phyloP scores from a whole-genome alignment of 2,329 filamentous ascomycete species.

The Beauveria scarabaeidicola region DNA sequence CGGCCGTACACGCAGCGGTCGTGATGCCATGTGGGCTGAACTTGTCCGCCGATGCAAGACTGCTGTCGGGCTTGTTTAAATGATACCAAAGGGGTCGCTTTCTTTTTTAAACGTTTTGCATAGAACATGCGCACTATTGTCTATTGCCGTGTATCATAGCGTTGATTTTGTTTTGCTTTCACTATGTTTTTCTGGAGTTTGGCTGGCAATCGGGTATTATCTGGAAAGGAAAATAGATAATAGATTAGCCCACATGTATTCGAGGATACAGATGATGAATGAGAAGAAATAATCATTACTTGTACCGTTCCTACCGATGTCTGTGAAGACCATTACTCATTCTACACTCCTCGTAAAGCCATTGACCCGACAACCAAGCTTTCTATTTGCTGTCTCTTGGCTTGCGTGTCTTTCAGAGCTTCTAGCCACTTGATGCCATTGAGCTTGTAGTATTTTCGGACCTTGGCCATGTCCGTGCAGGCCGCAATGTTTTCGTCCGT shows the following conservation, averaged over 20 bases:
- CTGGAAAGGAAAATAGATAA: conserved; percentile 9
- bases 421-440: conserved; percentile 49
- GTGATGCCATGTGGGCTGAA: conserved; percentile 56
- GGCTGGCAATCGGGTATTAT: background rate
- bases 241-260: conserved; percentile 7
- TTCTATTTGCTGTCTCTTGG: conserved; percentile 52
- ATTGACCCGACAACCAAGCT: conserved; percentile 65
- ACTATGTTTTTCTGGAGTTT: conserved; percentile 6
- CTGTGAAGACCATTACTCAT: background rate
- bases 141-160: conserved; percentile 12
- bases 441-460: conserved; percentile 83
- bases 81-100: conserved; percentile 11
- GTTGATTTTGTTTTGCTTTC: conserved; percentile 6
- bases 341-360: conserved; percentile 43
- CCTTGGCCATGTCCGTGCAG: conserved; percentile 56
- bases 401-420: conserved; percentile 26
- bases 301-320: background rate
- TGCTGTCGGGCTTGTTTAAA: conserved; percentile 28
- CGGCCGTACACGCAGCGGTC: conserved; percentile 50
- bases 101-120: background rate
- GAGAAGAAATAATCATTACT: conserved; percentile 6
- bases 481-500: conserved; percentile 53
- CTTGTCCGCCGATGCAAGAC: conserved; percentile 45
- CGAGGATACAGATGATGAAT: conserved; percentile 9
- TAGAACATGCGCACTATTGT: conserved; percentile 5